Percentiles rank a stretch among this genome's conserved stretches.
phyloP scores from a whole-genome alignment of 1,284 basidiomycete species.

The Puccinia horiana region DNA sequence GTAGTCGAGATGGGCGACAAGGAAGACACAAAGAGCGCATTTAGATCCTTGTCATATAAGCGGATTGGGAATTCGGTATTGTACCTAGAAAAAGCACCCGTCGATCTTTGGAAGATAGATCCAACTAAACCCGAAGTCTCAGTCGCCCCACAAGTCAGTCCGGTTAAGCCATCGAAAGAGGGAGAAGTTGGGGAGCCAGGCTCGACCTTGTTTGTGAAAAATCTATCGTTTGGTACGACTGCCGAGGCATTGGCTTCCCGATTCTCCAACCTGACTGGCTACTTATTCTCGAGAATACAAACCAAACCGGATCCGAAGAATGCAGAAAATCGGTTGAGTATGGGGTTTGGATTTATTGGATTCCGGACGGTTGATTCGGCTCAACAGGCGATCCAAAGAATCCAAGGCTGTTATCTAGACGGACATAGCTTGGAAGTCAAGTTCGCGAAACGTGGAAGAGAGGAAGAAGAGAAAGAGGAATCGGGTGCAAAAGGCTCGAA shows the following conservation, averaged over 20 bases:
- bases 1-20: constrained; percentile 80
- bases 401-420: constrained; percentile 81
- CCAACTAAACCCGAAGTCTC: background rate
- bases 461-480: constrained; percentile 61
- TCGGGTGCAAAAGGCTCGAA: constrained; percentile 59
- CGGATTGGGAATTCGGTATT: constrained; percentile 84
- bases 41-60: constrained; percentile 80
- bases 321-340: constrained; percentile 67
- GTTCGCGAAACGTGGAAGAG: constrained; percentile 80
- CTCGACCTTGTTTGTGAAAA: constrained; percentile 91
- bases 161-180: constrained; percentile 50
- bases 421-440: constrained; percentile 81
- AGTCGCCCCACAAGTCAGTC: background rate
- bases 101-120: constrained; percentile 66
- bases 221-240: constrained; percentile 86
- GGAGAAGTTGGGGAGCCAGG: constrained; percentile 65
- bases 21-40: constrained; percentile 73
- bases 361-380: constrained; percentile 78
- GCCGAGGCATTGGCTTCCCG: constrained; percentile 70
- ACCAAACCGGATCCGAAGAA: constrained; percentile 83
- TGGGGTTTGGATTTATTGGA: constrained; percentile 96
- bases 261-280: constrained; percentile 77
- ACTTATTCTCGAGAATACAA: constrained; percentile 85
- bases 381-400: constrained; percentile 72
- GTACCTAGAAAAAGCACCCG: constrained; percentile 89